These are phyloP conservation scores for Agrocybe chaxingu DNA, from an alignment of 768 basidiomycete species.

Conservation along the genomic window DNA sequence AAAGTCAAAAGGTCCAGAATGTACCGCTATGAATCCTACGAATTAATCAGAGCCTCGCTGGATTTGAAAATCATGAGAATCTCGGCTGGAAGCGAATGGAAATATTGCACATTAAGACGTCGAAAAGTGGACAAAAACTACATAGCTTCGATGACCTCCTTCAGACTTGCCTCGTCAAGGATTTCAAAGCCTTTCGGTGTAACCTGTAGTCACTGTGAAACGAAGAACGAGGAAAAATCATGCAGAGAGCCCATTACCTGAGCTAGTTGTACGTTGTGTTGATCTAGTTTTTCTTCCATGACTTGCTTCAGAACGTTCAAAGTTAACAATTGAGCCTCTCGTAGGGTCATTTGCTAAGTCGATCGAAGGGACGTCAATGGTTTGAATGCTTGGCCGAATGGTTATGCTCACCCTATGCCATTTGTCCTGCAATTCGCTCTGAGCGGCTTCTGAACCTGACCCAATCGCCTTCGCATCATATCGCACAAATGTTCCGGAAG, in stretches of 20 bases:
- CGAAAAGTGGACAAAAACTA: slow-evolving; percentile 31
- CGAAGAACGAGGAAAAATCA: neutral
- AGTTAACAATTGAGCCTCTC: slow-evolving; percentile 84
- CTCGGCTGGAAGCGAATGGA: neutral
- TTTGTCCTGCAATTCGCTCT: slow-evolving; percentile 94
- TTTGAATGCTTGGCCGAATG: neutral
- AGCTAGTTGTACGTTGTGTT: slow-evolving; percentile 97
- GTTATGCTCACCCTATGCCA: slow-evolving; percentile 76
- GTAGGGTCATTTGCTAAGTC: slow-evolving; percentile 81
- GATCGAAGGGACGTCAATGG: slow-evolving; percentile 5
- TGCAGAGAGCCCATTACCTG: slow-evolving; percentile 52
- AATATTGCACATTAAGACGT: slow-evolving; percentile 17
- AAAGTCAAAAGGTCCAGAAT: too few species aligned
- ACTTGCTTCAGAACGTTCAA: slow-evolving; percentile 95
- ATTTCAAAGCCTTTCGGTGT: slow-evolving; percentile 89
- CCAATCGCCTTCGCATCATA: slow-evolving; percentile 99
- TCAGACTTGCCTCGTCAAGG: slow-evolving; percentile 73
- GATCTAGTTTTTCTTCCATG: slow-evolving; percentile 99
- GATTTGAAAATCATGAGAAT: neutral
- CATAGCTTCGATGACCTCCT: slow-evolving; percentile 84
- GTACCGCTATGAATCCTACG: too few species aligned
- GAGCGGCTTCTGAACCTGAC: slow-evolving; percentile 95
- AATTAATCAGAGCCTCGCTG: neutral
- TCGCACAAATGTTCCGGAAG: slow-evolving; percentile 94
- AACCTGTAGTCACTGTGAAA: slow-evolving; percentile 47